Base-by-base conservation (phyloP, 192 early-diverging fungal species). In the Rhizophagus sp. region DNA sequence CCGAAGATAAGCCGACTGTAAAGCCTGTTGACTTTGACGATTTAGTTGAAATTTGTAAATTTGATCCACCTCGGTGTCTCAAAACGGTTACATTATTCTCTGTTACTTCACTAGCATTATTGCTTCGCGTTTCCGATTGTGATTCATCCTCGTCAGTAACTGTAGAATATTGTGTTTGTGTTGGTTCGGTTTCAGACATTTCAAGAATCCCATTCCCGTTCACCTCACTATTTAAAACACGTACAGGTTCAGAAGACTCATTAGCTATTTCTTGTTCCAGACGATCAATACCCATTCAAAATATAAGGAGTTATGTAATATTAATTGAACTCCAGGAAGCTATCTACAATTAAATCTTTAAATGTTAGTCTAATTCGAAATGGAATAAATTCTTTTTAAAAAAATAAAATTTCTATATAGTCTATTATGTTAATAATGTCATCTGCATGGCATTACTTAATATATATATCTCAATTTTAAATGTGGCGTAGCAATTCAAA, bases 231-330 rank as follows among this genome's bases (percentile, higher is more conserved):
- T 70, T 44, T 70, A 70, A 70, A 70, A n/a, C 68, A 41, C 33
- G 34, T 41, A 44, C 33, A 33, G 68, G 39, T n/a, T 70, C 68
- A 70, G 68, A 70, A 39, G 68, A n/a, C 22, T 70, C 68, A 70
- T 70, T 41, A 41, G 19, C 10, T 25, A 33, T 66, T 66, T 66
- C 68, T 70, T n/a, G 34, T 70, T 70, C 68, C 36, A 41, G n/a
- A 44, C 17, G 17, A 22, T 70, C 36, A 70, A 70, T 36, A 24
- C 68, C 68, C 68, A 70, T 70, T 70, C 68, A 70, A 70, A 70
- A 39, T 57, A 57, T n/a, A 47, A 47, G 44, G 44, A 47, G 44
- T 47, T 47, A 47, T 47, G 11, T 47, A 47, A 47, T 47, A 12
- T 47, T 47, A 47, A 47, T 12, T 47, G 44, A 47, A 47, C 44